phyloP scores from a whole-genome alignment of 2,329 filamentous ascomycete species.

The Boeremia exigua region DNA sequence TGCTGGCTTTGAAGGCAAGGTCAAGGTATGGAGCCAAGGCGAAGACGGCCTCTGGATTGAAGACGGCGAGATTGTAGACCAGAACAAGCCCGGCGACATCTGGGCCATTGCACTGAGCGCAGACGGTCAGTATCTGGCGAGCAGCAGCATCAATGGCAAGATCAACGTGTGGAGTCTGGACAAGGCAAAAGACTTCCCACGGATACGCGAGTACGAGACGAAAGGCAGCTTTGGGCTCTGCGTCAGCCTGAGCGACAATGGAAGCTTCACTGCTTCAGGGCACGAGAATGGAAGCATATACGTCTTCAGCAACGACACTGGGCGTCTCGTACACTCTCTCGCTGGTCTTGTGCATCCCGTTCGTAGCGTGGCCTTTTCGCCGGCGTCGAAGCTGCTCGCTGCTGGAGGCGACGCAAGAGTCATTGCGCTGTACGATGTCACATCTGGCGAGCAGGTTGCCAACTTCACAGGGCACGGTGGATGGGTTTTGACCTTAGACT shows the following conservation, averaged over 20 bases:
- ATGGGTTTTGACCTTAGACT: conserved; percentile 91
- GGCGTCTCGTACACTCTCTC: conserved; percentile 83
- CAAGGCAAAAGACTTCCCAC: conserved; percentile 60
- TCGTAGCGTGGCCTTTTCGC: conserved; percentile 85
- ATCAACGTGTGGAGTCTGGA: conserved; percentile 84
- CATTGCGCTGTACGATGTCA: conserved; percentile 90
- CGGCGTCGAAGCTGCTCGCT: conserved; percentile 80
- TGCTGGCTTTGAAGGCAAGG: conserved; percentile 86
- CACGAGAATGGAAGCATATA: conserved; percentile 93
- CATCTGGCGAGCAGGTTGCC: conserved; percentile 89
- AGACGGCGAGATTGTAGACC: conserved; percentile 56
- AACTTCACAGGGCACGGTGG: conserved; percentile 80
- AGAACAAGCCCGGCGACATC: conserved; percentile 70
- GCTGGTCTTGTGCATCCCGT: conserved; percentile 87
- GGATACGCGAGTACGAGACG: conserved; percentile 85
- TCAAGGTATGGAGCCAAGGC: conserved; percentile 78
- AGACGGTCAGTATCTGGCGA: conserved; percentile 84
- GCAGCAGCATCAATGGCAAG: conserved; percentile 84
- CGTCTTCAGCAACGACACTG: conserved; percentile 92
- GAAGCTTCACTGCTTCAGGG: conserved; percentile 85
- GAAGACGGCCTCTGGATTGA: conserved; percentile 60
- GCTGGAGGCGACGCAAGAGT: conserved; percentile 88
- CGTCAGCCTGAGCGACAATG: conserved; percentile 80
- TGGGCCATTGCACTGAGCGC: conserved; percentile 90
- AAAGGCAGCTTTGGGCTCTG: conserved; percentile 91